Base-by-base conservation (phyloP, 805 yeast genomes). In the Wickerhamomyces subpelliculosus region DNA sequence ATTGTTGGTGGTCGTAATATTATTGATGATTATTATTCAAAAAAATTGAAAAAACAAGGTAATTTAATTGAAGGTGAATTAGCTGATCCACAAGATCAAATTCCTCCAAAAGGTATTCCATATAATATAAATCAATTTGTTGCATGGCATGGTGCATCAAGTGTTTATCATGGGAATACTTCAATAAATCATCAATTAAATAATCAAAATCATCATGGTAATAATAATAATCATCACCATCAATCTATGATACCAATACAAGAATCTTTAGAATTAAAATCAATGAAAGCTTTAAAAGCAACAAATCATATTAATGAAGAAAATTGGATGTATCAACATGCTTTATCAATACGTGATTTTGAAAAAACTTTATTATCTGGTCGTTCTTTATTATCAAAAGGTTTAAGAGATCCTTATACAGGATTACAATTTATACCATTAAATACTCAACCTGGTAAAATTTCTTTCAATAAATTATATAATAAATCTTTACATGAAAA, bases 1-100 rank as follows among this genome's bases (percentile, higher is more conserved):
- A 68, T 93, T 27, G 72, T 76, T 17, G 83, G 85, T 37, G 98
- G 98, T 31, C 75, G 72, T 44, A 77, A 83, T 47, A 82, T 85
- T 22, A 70, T 65, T 11, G 98, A 93, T 63, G 98, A 93, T 60
- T 93, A 89, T 58, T 85, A 89, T 67, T 95, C 79, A 1, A 63
- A 72, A 24, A 68, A 61, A 34, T 65, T 73, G 3, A 60, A 64
- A 16, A 61, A 55, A 24, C 71, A 67, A 32, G 75, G 74, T 20
- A 88, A 87, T 27, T 82, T 76, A 22, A 70, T 72, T 14, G 77
- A 78, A 38, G 95, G 94, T 19, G 83, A 80, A 42, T 59, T 72
- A 32, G 88, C 86, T 1, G 85, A 78, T 46, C 83, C 84, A 2
- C 70, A 64, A n/a, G 84, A 78, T 48, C 51, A 46, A 21, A 46